Evolutionary conservation across 129 eudicot species (phyloP), one percentile per base, ranked within the genome.

Genomic region (Helichrysum umbraculigerum): DNA sequence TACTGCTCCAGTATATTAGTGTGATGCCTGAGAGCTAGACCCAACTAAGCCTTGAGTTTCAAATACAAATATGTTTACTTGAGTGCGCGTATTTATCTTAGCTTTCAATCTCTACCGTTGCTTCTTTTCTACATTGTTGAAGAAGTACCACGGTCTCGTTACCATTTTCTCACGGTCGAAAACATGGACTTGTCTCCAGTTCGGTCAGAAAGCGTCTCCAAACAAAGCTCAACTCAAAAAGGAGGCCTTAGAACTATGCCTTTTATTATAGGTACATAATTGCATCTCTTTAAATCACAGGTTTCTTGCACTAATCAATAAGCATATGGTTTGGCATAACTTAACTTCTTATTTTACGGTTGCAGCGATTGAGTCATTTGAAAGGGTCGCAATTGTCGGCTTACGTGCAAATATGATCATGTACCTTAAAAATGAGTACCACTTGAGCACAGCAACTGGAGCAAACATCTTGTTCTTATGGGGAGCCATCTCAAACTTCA

Each of bases 181-280:
- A 67, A 3, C 6, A 33, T 50, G 81, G 83, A 81, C 68, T 37
- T 47, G 78, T 81, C 85, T 37, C 77, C 74, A 16, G 79, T 74
- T 39, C 29, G 42, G 19, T 56, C 58, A 12, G 80, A 33, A 82
- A 77, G 81, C 51, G 64, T 32, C 70, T 34, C 76, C 44, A 51
- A 66, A 76, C 44, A 67, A 15, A 51, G 28, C 3, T 35, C 64
- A 2, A 60, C 44, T 44, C 54, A 57, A 32, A 82, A 73, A 82
- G 94, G 94, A 32, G 94, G 94, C 67, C 58, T 89, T 61, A 77
- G 68, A 52, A 86, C 94, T 78, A 89, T 89, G 90, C 94, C 94
- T 54, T 89, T 84, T 69, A 66, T 89, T 30, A 84, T 88, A 76
- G 88, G 94, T 86, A 64, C 30, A 60, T 33, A 1, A 21, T 39